Evolutionary conservation across 1,284 basidiomycete species (phyloP).

Genomic region (Veloboletus limbatus): DNA sequence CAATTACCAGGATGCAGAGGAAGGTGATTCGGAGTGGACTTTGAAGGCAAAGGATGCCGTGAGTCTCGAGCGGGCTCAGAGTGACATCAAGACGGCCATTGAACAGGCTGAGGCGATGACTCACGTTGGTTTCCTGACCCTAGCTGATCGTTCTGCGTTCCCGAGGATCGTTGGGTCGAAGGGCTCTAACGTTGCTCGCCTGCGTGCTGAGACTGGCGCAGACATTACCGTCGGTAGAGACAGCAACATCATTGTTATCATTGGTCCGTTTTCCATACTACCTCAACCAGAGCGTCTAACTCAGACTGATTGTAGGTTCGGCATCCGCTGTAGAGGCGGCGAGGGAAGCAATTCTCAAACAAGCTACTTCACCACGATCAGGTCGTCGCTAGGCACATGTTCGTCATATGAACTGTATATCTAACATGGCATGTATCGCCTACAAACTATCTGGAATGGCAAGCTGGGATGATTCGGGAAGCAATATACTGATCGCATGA

Average conservation of each 20-base stretch:
- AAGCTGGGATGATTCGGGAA: too few relatives aligned
- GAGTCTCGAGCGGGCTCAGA: conserved; percentile 70
- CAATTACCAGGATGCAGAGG: conserved; percentile 77
- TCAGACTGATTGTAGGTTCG: conserved; percentile 46
- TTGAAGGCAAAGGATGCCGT: conserved; percentile 78
- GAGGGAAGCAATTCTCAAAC: conserved; percentile 77
- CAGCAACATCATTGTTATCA: conserved; percentile 79
- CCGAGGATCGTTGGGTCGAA: conserved; percentile 87
- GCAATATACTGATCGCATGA: too few relatives aligned
- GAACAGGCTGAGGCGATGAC: conserved; percentile 72
- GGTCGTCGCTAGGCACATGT: conserved; percentile 40
- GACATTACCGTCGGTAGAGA: conserved; percentile 88
- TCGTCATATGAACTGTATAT: conserved; percentile 17
- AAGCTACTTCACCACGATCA: conserved; percentile 50
- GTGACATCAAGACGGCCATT: conserved; percentile 66
- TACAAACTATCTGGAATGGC: conserved; percentile 31
- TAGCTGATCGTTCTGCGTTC: conserved; percentile 73
- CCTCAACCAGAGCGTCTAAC: conserved; percentile 1
- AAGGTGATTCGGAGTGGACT: conserved; percentile 81
- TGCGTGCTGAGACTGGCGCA: conserved; percentile 83
- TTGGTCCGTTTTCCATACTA: conserved; percentile 51
- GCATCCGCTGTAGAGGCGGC: conserved; percentile 71
- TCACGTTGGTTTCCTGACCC: conserved; percentile 74
- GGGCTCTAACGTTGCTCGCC: conserved; percentile 81
- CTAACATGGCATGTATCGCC: conserved; percentile 28